phyloP scores from a whole-genome alignment of 2,329 filamentous ascomycete genomes.

The Calonectria pauciramosa region DNA sequence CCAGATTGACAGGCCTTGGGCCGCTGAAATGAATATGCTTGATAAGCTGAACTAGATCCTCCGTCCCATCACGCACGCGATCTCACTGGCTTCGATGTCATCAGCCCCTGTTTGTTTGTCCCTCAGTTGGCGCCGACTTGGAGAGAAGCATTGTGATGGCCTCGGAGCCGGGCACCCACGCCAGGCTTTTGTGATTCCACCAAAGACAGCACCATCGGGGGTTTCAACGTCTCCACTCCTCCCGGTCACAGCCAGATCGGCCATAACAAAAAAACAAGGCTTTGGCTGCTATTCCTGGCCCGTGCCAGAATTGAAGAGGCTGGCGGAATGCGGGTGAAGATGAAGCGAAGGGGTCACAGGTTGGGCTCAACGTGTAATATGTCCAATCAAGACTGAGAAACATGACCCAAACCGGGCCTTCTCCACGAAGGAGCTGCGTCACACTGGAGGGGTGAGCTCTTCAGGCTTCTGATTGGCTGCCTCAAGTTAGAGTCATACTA shows the following conservation, averaged over 20 bases:
- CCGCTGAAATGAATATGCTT: not conserved
- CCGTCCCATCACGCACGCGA: not conserved
- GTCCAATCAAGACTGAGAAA: constrained; percentile 41
- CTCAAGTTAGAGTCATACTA: constrained; percentile 49
- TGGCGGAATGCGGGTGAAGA: constrained; percentile 20
- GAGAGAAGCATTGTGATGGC: constrained; percentile 27
- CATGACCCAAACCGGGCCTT: constrained; percentile 43
- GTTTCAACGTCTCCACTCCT: constrained; percentile 32
- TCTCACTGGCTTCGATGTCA: constrained; percentile 1
- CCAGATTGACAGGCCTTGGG: not conserved
- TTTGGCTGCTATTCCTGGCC: constrained; percentile 42
- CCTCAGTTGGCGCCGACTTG: constrained; percentile 25
- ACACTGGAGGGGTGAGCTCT: constrained; percentile 46
- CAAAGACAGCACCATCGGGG: constrained; percentile 28
- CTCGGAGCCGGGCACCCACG: constrained; percentile 27
- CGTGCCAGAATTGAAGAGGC: constrained; percentile 8
- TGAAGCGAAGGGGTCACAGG: constrained; percentile 42
- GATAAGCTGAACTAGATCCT: not conserved
- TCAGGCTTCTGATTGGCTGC: constrained; percentile 52
- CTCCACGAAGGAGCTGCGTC: constrained; percentile 34
- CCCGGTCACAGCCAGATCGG: constrained; percentile 37
- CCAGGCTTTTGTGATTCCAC: constrained; percentile 26
- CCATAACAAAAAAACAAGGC: constrained; percentile 17
- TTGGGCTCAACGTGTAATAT: constrained; percentile 34
- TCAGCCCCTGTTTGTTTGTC: constrained; percentile 13